phyloP scores from a whole-genome alignment of 2,329 filamentous ascomycete genomes.

The Microcyclospora pomicola region DNA sequence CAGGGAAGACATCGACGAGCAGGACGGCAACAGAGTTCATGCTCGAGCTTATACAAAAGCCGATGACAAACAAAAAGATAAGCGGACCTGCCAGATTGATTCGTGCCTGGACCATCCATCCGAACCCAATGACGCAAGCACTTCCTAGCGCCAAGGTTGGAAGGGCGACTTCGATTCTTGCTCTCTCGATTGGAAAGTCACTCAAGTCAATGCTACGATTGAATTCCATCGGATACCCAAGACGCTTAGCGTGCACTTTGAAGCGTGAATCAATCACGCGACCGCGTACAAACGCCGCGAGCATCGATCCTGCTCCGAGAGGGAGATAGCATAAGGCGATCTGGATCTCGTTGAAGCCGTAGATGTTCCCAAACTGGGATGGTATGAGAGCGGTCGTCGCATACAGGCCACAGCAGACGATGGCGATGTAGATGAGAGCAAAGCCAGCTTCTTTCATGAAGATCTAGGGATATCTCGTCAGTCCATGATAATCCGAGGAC shows the following conservation, averaged over 20 bases:
- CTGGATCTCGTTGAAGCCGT: slow-evolving; percentile 28
- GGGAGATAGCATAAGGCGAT: slow-evolving; percentile 31
- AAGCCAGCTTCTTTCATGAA: slow-evolving; percentile 26
- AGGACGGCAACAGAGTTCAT: slow-evolving; percentile 35
- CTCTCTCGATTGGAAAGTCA: slow-evolving; percentile 31
- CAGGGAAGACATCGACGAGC: slow-evolving; percentile 32
- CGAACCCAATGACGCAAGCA: slow-evolving; percentile 25
- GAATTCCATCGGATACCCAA: slow-evolving; percentile 21
- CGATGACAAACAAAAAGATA: slow-evolving; percentile 16
- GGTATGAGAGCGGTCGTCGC: too few species aligned
- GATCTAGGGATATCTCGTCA: slow-evolving; percentile 26
- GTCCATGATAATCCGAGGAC: slow-evolving; percentile 22
- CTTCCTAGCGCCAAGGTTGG: slow-evolving; percentile 23
- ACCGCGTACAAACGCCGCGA: slow-evolving; percentile 27
- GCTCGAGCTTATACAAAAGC: slow-evolving; percentile 26
- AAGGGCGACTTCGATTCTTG: slow-evolving; percentile 28
- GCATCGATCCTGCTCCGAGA: slow-evolving; percentile 27
- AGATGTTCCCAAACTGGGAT: slow-evolving; percentile 19
- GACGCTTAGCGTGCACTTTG: slow-evolving; percentile 20
- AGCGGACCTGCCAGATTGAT: slow-evolving; percentile 16
- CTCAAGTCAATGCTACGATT: slow-evolving; percentile 25
- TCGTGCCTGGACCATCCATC: slow-evolving; percentile 27
- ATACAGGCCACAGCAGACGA: slow-evolving; percentile 14
- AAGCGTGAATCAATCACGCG: slow-evolving; percentile 33
- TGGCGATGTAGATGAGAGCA: slow-evolving; percentile 29